Percentiles rank a stretch among this genome's conserved stretches.
These are phyloP conservation scores for Fusarium penzigii DNA, from an alignment of 2,329 filamentous ascomycete genomes.

Conservation along the genomic window DNA sequence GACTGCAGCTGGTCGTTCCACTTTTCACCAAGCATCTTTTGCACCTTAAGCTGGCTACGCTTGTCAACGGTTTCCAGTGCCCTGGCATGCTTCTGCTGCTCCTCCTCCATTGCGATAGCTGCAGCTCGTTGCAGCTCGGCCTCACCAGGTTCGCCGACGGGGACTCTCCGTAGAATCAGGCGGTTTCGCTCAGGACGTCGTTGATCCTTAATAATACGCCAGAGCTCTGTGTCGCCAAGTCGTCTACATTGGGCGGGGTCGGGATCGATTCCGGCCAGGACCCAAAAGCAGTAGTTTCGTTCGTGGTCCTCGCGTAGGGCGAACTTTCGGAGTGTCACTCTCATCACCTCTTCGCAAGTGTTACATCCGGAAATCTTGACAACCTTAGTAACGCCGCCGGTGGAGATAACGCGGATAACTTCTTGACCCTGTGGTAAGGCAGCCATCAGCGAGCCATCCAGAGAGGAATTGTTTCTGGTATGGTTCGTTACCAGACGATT, in stretches of 20 bases:
- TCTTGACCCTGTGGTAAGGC: conserved; percentile 83
- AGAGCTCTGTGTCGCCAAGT: conserved; percentile 82
- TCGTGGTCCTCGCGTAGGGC: conserved; percentile 86
- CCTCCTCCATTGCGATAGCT: conserved; percentile 86
- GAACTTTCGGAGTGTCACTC: conserved; percentile 85
- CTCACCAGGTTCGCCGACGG: conserved; percentile 83
- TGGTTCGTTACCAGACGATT: conserved; percentile 67
- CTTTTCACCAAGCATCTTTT: conserved; percentile 84
- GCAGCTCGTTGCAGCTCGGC: conserved; percentile 86
- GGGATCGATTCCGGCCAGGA: conserved; percentile 81
- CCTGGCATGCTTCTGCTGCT: conserved; percentile 68
- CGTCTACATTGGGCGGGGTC: conserved; percentile 79
- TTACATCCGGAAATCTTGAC: conserved; percentile 91
- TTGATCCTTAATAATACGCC: conserved; percentile 86
- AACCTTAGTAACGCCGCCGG: conserved; percentile 87
- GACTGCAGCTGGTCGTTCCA: conserved; percentile 81
- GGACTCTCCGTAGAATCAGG: conserved; percentile 89
- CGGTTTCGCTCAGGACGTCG: conserved; percentile 85
- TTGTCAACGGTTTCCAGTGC: conserved; percentile 67
- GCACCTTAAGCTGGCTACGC: conserved; percentile 82
- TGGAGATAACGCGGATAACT: conserved; percentile 90
- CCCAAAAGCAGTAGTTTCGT: conserved; percentile 96
- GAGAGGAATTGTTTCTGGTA: conserved; percentile 77
- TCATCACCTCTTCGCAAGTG: conserved; percentile 89
- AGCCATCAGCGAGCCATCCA: conserved; percentile 85